Evolutionary conservation across 441 rosid species (phyloP).

Genomic region (Mallotus japonicus): DNA sequence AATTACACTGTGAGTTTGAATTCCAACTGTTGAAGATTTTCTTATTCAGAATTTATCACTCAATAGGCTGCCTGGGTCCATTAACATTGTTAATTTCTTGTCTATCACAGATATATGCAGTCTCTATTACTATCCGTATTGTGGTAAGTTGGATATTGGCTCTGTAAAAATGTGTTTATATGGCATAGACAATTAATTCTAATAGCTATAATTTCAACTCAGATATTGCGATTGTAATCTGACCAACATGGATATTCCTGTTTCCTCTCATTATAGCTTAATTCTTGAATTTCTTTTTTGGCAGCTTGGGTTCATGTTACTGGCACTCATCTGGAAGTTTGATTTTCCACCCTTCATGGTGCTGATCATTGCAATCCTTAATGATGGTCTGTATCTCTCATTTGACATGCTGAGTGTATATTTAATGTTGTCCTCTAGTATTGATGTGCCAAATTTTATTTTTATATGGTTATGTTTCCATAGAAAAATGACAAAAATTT

Average conservation of each 20-base stretch:
- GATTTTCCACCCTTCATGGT: conserved; percentile 95
- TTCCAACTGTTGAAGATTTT: not conserved
- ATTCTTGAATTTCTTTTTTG: conserved; percentile 3
- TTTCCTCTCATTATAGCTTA: not conserved
- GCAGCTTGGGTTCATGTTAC: conserved; percentile 82
- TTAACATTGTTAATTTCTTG: not conserved
- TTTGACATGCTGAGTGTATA: not conserved
- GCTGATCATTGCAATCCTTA: conserved; percentile 76
- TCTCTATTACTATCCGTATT: conserved; percentile 84
- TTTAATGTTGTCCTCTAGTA: too few species aligned
- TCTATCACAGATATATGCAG: conserved; percentile 62
- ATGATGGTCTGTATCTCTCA: conserved; percentile 56
- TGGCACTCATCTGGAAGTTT: conserved; percentile 79
- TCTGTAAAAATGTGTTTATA: too few species aligned
- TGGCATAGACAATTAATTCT: not conserved
- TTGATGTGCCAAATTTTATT: too few species aligned
- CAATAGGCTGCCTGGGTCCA: not conserved
- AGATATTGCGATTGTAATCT: not conserved
- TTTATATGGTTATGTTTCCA: too few species aligned
- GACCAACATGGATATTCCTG: not conserved
- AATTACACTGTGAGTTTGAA: conserved; percentile 68
- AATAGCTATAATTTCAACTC: conserved; percentile 3
- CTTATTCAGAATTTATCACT: not conserved
- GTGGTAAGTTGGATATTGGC: conserved; percentile 39
- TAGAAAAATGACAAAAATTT: not conserved